A percentile compares a stretch with the other conserved stretches of the same genome.
These are phyloP conservation scores for Dictyostelium brefeldianum DNA, from an alignment of 78 protist species.

Conservation along the genomic window DNA sequence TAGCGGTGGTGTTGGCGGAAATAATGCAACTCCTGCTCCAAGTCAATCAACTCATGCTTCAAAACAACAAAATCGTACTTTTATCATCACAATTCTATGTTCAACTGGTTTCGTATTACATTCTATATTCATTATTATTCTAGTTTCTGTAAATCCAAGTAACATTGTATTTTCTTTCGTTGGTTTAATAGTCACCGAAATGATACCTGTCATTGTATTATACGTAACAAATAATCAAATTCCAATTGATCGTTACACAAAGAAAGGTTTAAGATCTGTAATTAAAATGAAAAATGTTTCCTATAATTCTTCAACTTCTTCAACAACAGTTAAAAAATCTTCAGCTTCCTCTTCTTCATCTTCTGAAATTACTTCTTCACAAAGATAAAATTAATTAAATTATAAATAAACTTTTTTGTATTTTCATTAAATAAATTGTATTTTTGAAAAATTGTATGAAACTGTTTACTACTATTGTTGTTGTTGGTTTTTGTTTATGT, in stretches of 20 bases:
- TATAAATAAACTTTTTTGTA: too few species aligned
- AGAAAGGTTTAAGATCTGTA: not conserved
- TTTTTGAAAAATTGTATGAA: too few species aligned
- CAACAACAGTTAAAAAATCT: not conserved
- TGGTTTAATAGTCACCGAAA: constrained; percentile 42
- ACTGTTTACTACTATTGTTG: too few species aligned
- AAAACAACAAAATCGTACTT: constrained; percentile 20
- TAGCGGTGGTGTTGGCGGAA: not conserved
- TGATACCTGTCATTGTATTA: constrained; percentile 35
- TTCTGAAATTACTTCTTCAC: too few species aligned
- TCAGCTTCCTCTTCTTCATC: not conserved
- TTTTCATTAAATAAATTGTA: too few species aligned
- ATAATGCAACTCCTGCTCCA: not conserved
- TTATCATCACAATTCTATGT: constrained; percentile 26
- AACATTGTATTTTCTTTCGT: constrained; percentile 56
- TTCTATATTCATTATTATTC: constrained; percentile 57
- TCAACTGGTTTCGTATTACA: constrained; percentile 41
- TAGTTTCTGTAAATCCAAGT: constrained; percentile 36
- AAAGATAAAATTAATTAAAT: too few species aligned
- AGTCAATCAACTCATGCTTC: not conserved
- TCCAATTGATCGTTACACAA: not conserved
- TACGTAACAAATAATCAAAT: constrained; percentile 49
- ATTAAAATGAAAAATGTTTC: not conserved
- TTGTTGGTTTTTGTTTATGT: too few species aligned
- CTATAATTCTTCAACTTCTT: not conserved